Evolutionary conservation across 495 filamentous ascomycete species (phyloP).

Genomic region (Aspergillus cavernicola): DNA sequence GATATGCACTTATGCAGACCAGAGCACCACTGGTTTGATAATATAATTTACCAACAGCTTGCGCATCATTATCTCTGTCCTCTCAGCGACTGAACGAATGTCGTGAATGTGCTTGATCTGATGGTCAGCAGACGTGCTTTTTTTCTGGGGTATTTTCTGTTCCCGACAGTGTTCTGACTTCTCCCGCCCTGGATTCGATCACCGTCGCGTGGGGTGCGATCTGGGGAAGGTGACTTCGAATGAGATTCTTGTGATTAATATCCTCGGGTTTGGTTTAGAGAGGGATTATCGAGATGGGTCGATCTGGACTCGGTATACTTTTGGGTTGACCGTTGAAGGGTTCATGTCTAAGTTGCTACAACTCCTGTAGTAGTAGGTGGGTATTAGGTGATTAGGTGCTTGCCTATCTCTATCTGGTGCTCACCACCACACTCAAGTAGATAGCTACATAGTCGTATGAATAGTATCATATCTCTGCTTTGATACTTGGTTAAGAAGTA

Average conservation of each 20-base stretch:
- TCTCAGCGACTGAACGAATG: background rate
- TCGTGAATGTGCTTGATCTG: too few relatives aligned
- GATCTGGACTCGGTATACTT: background rate
- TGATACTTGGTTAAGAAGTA: too few relatives aligned
- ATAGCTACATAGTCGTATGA: too few relatives aligned
- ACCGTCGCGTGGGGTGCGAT: conserved; percentile 24
- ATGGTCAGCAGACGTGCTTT: conserved; percentile 14
- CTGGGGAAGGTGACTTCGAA: conserved; percentile 23
- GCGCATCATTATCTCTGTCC: conserved; percentile 15
- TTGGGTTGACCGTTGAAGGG: too few relatives aligned
- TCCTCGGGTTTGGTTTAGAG: too few relatives aligned
- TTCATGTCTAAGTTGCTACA: too few relatives aligned
- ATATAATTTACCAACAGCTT: conserved; percentile 21
- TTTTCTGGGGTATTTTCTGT: conserved; percentile 7
- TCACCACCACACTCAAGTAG: too few relatives aligned
- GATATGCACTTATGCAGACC: too few relatives aligned
- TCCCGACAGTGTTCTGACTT: background rate
- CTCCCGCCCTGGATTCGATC: conserved; percentile 9
- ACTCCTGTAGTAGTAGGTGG: too few relatives aligned
- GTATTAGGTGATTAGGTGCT: too few relatives aligned
- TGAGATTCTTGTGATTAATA: conserved; percentile 15
- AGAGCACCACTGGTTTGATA: conserved; percentile 19
- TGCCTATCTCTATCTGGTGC: too few relatives aligned
- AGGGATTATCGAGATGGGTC: too few relatives aligned
- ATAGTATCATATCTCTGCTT: background rate